These are phyloP conservation scores for Mycena citricolor DNA, from an alignment of 1,284 basidiomycete species.

Conservation along the genomic window DNA sequence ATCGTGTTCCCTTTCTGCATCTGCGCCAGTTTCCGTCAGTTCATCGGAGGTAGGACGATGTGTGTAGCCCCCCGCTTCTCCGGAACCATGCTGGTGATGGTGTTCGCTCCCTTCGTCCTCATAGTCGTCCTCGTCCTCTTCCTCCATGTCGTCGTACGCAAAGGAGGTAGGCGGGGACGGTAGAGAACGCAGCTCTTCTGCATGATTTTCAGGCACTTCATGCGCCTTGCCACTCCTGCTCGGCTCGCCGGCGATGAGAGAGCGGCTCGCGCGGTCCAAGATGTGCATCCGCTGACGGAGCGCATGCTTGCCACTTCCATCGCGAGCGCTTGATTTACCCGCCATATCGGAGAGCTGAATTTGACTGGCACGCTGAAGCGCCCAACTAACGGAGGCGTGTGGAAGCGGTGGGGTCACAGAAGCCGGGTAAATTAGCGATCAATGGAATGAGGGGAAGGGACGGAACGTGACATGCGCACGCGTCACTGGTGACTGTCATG, in stretches of 20 bases:
- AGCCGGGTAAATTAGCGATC: no score
- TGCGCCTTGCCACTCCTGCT: slow-evolving; percentile 13
- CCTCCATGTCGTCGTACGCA: slow-evolving; percentile 19
- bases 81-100: not conserved
- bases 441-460: no score
- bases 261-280: slow-evolving; percentile 23
- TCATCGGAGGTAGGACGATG: slow-evolving; percentile 1
- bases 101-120: no score
- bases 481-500: no score
- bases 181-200: slow-evolving; percentile 1
- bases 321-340: slow-evolving; percentile 2
- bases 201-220: slow-evolving; percentile 5
- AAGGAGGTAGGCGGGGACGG: slow-evolving; percentile 20
- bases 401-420: no score
- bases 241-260: slow-evolving; percentile 9
- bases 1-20: not conserved
- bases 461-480: no score
- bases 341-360: no score
- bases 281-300: slow-evolving; percentile 28
- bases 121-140: slow-evolving; percentile 8
- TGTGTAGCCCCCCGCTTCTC: not conserved
- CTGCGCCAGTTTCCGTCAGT: not conserved
- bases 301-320: no score
- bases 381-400: no score
- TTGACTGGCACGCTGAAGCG: no score